These are phyloP conservation scores for Penicillium sp. DNA, from an alignment of 2,329 filamentous ascomycete species.

Conservation along the genomic window DNA sequence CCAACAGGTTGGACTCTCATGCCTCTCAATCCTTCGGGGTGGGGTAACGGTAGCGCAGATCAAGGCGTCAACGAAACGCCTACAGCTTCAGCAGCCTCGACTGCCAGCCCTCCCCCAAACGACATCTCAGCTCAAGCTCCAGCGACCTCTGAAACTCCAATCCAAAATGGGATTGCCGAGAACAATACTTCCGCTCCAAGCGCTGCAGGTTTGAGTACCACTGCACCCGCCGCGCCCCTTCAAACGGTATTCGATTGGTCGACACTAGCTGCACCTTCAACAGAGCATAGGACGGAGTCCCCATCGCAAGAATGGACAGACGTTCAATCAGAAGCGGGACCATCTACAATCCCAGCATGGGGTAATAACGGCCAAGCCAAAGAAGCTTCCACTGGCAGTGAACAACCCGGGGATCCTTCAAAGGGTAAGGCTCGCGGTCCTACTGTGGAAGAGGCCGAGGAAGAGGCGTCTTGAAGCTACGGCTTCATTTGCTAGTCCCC, in stretches of 20 bases:
- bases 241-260: slow-evolving; percentile 22
- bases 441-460: slow-evolving; percentile 39
- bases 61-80: slow-evolving; percentile 2
- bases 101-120: slow-evolving; percentile 1
- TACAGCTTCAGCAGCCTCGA: background rate
- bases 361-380: slow-evolving; percentile 4
- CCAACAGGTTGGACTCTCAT: slow-evolving; percentile 49
- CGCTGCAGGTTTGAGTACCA: background rate
- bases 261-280: slow-evolving; percentile 3
- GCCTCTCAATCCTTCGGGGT: slow-evolving; percentile 27
- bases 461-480: slow-evolving; percentile 22
- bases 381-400: slow-evolving; percentile 7
- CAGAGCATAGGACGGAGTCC: slow-evolving; percentile 20
- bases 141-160: background rate
- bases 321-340: slow-evolving; percentile 19
- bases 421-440: slow-evolving; percentile 36
- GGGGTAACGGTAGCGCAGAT: slow-evolving; percentile 1
- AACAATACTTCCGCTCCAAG: background rate
- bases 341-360: slow-evolving; percentile 15
- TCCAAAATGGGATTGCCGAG: background rate
- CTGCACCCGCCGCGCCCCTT: background rate
- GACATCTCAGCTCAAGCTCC: background rate
- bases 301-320: slow-evolving; percentile 33
- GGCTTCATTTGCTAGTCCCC: background rate
- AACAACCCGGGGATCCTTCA: slow-evolving; percentile 20